Evolutionary conservation across 140 eudicot species (phyloP).

Genomic region (Oenanthe javanica): DNA sequence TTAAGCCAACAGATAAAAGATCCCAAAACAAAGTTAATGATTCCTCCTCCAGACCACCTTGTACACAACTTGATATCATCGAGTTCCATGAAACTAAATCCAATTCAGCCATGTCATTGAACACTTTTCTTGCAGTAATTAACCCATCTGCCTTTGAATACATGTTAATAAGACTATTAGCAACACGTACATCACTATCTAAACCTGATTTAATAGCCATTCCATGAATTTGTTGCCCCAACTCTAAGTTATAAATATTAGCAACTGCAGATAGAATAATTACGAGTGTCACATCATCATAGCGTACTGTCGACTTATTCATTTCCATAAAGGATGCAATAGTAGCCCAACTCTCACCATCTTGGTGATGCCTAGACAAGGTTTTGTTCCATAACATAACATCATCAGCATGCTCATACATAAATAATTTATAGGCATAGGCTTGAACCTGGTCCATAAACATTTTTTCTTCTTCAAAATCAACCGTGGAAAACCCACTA

Average conservation of each 20-base stretch:
- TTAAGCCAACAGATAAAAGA: constrained; percentile 20
- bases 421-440: constrained; percentile 27
- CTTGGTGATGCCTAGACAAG: constrained; percentile 25
- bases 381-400: constrained; percentile 28
- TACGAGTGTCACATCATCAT: constrained; percentile 22
- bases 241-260: constrained; percentile 10
- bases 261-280: constrained; percentile 21
- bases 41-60: constrained; percentile 32
- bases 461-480: constrained; percentile 7
- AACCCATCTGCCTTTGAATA: constrained; percentile 31
- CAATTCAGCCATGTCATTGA: constrained; percentile 26
- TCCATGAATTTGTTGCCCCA: constrained; percentile 33
- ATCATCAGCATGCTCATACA: constrained; percentile 8
- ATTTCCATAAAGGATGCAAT: constrained; percentile 23
- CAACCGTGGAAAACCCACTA: constrained; percentile 14
- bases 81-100: constrained; percentile 38
- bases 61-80: constrained; percentile 23
- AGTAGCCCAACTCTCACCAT: constrained; percentile 23
- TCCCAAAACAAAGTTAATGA: constrained; percentile 20
- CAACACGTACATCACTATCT: constrained; percentile 16
- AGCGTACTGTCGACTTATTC: constrained; percentile 19
- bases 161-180: constrained; percentile 41
- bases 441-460: constrained; percentile 26
- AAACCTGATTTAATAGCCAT: constrained; percentile 29
- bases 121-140: constrained; percentile 17